Evolutionary conservation across 2,329 filamentous ascomycete species (phyloP), one percentile per base, ranked within the genome.

Genomic region (Fusarium sororula): DNA sequence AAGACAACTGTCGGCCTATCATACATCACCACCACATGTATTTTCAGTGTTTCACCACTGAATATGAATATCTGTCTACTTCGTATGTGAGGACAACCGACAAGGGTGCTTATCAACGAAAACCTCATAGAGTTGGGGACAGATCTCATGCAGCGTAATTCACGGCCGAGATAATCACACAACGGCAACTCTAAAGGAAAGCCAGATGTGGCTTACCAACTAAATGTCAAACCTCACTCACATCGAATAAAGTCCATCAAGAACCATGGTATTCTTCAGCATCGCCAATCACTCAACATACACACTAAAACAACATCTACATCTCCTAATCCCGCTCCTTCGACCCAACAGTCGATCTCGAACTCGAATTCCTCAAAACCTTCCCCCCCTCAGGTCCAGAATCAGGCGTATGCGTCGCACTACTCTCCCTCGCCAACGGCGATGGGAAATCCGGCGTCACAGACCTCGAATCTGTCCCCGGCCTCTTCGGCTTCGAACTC

Each of bases 391-490:
- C 78, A 0, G 70, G 55, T 11, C 72, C 70, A 9, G 64, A 63
- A n/a, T 79, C 78, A 24, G 71, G 66, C 17, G 76, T 75, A 24
- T 70, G 60, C 7, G 76, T 74, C 26, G 66, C 71, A 54, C 81
- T 87, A 68, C 84, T 87, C 73, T 87, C 87, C 58, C 82, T 83
- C 12, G 87, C 85, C 67, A 90, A 78, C 7, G 88, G 88, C 7
- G 88, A 90, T 9, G 88, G 83, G 24, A 84, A 83, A 47, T 90
- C 88, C 2, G 88, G 88, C 7, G 88, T 89, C 6, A 87, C 83
- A 9, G 87, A 89, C 57, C 88, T 81, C 8, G 85, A 86, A 53
- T 90, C 87, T 8, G 82, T 81, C 1, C 83, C 83, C 0, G 85
- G 80, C 39, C 87, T 83, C 77, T 84, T 87, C 24, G 84, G 75